Evolutionary conservation across 1,284 basidiomycete species (phyloP), one percentile per base, ranked within the genome.

Genomic region (Singerocomus inundabilis): DNA sequence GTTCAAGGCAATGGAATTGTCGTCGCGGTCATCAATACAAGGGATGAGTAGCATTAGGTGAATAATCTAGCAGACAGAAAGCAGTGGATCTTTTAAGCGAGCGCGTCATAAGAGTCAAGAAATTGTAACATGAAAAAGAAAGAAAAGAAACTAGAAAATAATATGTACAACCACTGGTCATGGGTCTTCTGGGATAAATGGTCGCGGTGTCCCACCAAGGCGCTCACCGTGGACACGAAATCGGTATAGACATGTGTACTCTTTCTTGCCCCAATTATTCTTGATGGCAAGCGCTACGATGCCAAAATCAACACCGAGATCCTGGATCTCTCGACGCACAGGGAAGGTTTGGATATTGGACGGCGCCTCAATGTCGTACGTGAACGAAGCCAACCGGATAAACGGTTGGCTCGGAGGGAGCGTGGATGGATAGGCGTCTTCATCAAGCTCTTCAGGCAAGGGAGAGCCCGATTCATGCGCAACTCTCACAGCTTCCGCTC

Each of bases 211-310:
- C 46, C 69, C 70, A 15, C 59, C 73, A 48, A 76, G 52, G 30
- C 61, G 69, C 52, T 73, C 70, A 18, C 82, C 93, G 63, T 84
- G 88, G 30, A 89, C 85, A 29, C 88, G 78, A 70, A 98, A 78
- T 45, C 95, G 82, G 70, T 98, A 98, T 31, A 98, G 66, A 69
- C 95, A 98, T 0, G 95, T 98, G 63, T 81, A 90, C 54, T 86
- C 83, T 12, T 78, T 71, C 62, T 79, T 79, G 26, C 95, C 96
- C 84, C 93, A 96, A 65, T 98, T 98, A 63, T 77, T 88, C 66
- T 82, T 76, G 57, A 98, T 73, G 56, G 81, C 72, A 61, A 97
- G 74, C 49, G 89, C 81, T 15, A 98, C 88, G 40, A 93, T 73
- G 1, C 87, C 86, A 59, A 93, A 86, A 63, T 91, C 88, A 47